Conservation (phyloP, 306 rosid species). For the Sophora flavescens region DNA sequence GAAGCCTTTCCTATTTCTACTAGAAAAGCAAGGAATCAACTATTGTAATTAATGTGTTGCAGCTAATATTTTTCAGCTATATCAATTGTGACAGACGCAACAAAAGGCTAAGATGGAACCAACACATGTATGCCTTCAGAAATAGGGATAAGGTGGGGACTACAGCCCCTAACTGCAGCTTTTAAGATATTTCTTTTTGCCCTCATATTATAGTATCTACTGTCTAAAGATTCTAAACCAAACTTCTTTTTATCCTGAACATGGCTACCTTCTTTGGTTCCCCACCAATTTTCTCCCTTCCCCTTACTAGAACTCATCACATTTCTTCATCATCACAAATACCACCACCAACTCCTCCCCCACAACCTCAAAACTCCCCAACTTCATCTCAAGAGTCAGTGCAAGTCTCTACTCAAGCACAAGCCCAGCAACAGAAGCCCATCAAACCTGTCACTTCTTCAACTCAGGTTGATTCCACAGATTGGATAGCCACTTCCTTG, state of each 20-base stretch:
- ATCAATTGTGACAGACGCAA: constrained; percentile 30
- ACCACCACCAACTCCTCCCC: constrained; percentile 61
- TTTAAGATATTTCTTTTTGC: constrained; percentile 13
- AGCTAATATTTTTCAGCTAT: constrained; percentile 14
- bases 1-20: background rate
- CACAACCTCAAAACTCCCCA: constrained; percentile 55
- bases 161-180: constrained; percentile 2
- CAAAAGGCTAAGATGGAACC: constrained; percentile 32
- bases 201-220: constrained; percentile 26
- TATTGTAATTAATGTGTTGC: constrained; percentile 13
- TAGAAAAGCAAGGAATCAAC: background rate
- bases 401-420: constrained; percentile 49
- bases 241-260: constrained; percentile 32
- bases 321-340: constrained; percentile 68
- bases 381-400: constrained; percentile 52
- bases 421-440: constrained; percentile 58
- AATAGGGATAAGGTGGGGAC: constrained; percentile 61
- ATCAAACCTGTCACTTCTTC: constrained; percentile 45
- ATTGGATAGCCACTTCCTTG: constrained; percentile 85
- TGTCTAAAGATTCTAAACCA: too few species aligned
- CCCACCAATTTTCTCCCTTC: constrained; percentile 71
- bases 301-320: constrained; percentile 66
- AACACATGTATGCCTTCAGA: constrained; percentile 5
- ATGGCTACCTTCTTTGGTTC: constrained; percentile 88
- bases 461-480: constrained; percentile 75